Conservation (phyloP, 1,284 basidiomycete species). For the Sphagnurus paluster region DNA sequence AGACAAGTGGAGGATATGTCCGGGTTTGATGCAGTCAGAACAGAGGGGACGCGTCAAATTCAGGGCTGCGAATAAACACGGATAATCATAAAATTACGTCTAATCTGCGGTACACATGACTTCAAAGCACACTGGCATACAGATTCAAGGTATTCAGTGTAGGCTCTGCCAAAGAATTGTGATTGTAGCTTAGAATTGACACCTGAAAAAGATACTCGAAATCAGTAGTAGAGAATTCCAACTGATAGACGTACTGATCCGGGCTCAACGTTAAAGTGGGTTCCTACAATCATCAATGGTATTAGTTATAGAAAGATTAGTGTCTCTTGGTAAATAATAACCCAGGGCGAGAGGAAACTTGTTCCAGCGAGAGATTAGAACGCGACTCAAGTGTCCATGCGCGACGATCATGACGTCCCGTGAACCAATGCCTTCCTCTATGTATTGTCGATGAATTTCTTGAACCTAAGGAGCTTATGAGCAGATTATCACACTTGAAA, state of each 20-base stretch:
- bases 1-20: no score
- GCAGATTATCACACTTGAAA: no score
- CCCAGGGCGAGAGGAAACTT: slow-evolving; percentile 66
- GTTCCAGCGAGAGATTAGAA: slow-evolving; percentile 83
- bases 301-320: slow-evolving; percentile 4
- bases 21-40: slow-evolving; percentile 21
- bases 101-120: slow-evolving; percentile 1
- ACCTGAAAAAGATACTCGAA: slow-evolving; percentile 43
- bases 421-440: slow-evolving; percentile 60
- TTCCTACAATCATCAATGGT: slow-evolving; percentile 48
- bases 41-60: slow-evolving; percentile 31
- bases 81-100: background rate
- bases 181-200: slow-evolving; percentile 74
- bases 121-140: slow-evolving; percentile 48
- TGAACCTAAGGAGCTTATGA: slow-evolving; percentile 67
- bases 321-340: slow-evolving; percentile 27
- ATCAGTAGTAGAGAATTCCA: slow-evolving; percentile 4
- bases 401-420: slow-evolving; percentile 78
- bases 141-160: slow-evolving; percentile 74
- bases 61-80: slow-evolving; percentile 5
- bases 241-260: slow-evolving; percentile 58
- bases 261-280: slow-evolving; percentile 79
- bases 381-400: slow-evolving; percentile 85
- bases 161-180: slow-evolving; percentile 74
- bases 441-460: slow-evolving; percentile 72